A percentile compares a stretch with the other conserved stretches of the same genome.
phyloP scores from a whole-genome alignment of 1,284 basidiomycete genomes.

The Heterobasidion annosum region DNA sequence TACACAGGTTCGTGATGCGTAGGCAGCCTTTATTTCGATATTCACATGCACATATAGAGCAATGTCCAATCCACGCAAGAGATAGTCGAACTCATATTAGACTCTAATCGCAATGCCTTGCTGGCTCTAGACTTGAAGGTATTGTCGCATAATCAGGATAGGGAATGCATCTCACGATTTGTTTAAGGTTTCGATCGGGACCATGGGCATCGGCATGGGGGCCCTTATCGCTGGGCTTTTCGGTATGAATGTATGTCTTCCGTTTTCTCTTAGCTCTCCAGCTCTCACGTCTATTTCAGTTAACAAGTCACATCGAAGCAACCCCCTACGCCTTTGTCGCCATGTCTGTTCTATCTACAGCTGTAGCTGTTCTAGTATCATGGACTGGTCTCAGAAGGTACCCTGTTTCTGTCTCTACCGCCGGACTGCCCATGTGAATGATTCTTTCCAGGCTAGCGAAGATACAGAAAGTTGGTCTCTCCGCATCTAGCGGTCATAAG shows the following conservation, averaged over 20 bases:
- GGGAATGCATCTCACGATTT: neutral
- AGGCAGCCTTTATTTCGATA: neutral
- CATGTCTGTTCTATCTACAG: slow-evolving; percentile 48
- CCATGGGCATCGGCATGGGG: slow-evolving; percentile 88
- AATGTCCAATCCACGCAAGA: slow-evolving; percentile 97
- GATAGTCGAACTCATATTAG: slow-evolving; percentile 94
- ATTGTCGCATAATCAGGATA: neutral
- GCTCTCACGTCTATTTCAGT: slow-evolving; percentile 27
- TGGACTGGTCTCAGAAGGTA: slow-evolving; percentile 57
- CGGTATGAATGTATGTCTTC: slow-evolving; percentile 83
- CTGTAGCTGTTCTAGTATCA: slow-evolving; percentile 46
- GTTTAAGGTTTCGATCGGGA: slow-evolving; percentile 79
- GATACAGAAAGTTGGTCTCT: slow-evolving; percentile 36
- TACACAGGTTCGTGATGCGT: slow-evolving; percentile 53
- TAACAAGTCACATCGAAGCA: slow-evolving; percentile 63
- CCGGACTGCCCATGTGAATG: neutral
- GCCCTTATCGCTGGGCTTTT: slow-evolving; percentile 90
- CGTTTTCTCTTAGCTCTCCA: neutral
- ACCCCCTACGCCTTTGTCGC: slow-evolving; percentile 58
- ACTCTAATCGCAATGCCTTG: slow-evolving; percentile 91
- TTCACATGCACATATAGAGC: slow-evolving; percentile 31
- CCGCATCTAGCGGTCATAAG: slow-evolving; percentile 24
- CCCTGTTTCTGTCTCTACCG: slow-evolving; percentile 4
- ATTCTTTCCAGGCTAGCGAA: slow-evolving; percentile 8
- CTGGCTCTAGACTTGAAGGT: slow-evolving; percentile 89